Evolutionary conservation across 495 filamentous ascomycete species (phyloP), one percentile per base, ranked within the genome.

Genomic region (Penicillium lividum): DNA sequence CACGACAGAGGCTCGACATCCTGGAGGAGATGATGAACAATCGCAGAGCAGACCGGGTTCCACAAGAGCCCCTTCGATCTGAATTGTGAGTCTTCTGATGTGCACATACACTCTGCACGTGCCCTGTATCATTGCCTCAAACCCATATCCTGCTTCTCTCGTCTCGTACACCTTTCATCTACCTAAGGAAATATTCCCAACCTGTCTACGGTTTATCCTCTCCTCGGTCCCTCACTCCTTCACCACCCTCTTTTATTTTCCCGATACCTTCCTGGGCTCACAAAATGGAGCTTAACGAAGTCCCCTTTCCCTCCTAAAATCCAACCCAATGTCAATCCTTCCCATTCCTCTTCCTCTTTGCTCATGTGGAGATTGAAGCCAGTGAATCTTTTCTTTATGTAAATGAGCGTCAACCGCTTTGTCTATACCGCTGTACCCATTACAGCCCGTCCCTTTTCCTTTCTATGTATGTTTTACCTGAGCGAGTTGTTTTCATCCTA

Each of bases 1-100:
- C 93, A 28, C 89, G 97, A 70, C 88, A 94, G 74, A 83, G 87
- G 54, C 76, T 98, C 53, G 81, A 84, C 52, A 81, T 84, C 3
- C 73, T 98, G 49, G 93, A 93, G 69, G 77, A 77, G 43, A 86
- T 90, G 46, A 76, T 96, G 56, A 82, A 80, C 44, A 79, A 80
- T 66, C 85, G 79, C 61, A 82, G 80, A 69, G 56, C 51, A 0
- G 60, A 67, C 22, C 40, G 55, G 11, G 49, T 36, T 46, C 53
- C 63, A 30, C 36, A 61, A 11, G 57, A 65, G 28, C 58, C 58
- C 45, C 28, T 56, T 49, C 59, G 52, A 5, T 53, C 64, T 27
- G 66, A 69, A 53, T 51, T 67, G 9, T 70, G 54, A 40, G 15
- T 40, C n/a, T 40, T 15, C 15, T 16, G 38, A 5, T 40, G 13